Percentiles rank a stretch among this genome's conserved stretches.
These are phyloP conservation scores for Durotheca rogersii DNA, from an alignment of 495 filamentous ascomycete genomes.

Conservation along the genomic window DNA sequence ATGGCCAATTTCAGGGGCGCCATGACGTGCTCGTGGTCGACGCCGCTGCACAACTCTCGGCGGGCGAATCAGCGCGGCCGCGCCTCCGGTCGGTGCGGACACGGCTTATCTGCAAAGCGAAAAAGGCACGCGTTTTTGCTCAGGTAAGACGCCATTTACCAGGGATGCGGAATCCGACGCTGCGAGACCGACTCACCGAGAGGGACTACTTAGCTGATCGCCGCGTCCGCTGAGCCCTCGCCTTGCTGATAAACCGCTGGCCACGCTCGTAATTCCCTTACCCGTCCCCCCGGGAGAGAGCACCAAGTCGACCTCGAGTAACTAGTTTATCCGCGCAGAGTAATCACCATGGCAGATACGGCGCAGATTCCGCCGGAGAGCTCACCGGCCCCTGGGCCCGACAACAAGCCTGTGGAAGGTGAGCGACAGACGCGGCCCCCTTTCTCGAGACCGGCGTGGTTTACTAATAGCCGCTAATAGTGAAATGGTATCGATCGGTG, in stretches of 20 bases:
- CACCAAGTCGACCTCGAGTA: no score
- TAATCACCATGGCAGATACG: constrained; percentile 5
- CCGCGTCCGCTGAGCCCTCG: no score
- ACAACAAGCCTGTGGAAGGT: constrained; percentile 14
- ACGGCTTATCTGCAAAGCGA: constrained; percentile 10
- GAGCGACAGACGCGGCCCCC: neutral
- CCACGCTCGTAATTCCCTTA: neutral
- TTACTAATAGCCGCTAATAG: constrained; percentile 33
- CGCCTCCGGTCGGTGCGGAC: neutral
- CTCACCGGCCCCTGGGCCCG: neutral
- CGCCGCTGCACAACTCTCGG: constrained; percentile 10
- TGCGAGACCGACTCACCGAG: no score
- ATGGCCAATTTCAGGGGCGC: constrained; percentile 24
- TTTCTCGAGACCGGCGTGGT: neutral
- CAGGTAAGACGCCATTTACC: constrained; percentile 20
- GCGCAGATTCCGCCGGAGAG: constrained; percentile 1
- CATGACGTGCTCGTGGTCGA: constrained; percentile 19
- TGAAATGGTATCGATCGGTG: constrained; percentile 65
- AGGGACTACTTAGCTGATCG: no score
- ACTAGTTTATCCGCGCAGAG: no score
- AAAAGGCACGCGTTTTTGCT: constrained; percentile 14
- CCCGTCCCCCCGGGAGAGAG: no score
- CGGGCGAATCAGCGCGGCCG: constrained; percentile 11
- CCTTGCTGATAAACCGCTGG: neutral
- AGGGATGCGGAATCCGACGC: no score